phyloP scores from a whole-genome alignment of 108 stramenopile species.

The Cyclotella distinguenda region DNA sequence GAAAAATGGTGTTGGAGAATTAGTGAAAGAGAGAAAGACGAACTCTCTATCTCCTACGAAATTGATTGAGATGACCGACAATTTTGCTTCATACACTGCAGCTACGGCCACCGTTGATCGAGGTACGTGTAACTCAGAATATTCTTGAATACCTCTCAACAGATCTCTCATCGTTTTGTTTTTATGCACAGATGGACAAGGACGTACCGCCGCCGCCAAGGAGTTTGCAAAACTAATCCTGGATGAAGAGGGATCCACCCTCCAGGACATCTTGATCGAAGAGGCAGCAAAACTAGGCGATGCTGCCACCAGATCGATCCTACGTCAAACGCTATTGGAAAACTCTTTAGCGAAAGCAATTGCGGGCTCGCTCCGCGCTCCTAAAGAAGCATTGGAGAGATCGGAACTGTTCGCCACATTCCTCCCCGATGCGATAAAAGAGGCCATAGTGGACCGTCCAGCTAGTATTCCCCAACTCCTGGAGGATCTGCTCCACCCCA shows the following conservation, averaged over 20 bases:
- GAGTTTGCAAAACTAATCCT: conserved; percentile 73
- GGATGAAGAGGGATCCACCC: conserved; percentile 63
- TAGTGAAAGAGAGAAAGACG: conserved; percentile 4
- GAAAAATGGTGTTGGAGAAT: conserved; percentile 36
- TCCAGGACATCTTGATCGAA: conserved; percentile 76
- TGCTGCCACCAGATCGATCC: conserved; percentile 57
- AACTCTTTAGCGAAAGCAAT: conserved; percentile 60
- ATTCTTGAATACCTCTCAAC: too few relatives aligned
- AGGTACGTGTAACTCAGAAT: too few relatives aligned
- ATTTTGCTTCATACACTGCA: conserved; percentile 82
- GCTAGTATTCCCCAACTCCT: conserved; percentile 59
- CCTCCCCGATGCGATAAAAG: conserved; percentile 56
- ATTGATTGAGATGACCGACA: conserved; percentile 79
- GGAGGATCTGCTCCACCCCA: conserved; percentile 54
- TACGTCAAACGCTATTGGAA: conserved; percentile 60
- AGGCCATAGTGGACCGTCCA: conserved; percentile 55
- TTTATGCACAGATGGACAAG: conserved; percentile 67
- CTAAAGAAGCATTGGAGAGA: conserved; percentile 52
- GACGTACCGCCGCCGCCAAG: conserved; percentile 56
- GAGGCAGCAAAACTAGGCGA: conserved; percentile 75
- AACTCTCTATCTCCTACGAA: conserved; percentile 57
- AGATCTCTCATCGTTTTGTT: too few relatives aligned
- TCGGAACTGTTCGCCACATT: conserved; percentile 34
- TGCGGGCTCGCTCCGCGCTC: conserved; percentile 48
- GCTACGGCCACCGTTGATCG: conserved; percentile 71